Evolutionary conservation across 2,329 filamentous ascomycete species (phyloP), one percentile per base, ranked within the genome.

Genomic region (Colletotrichum spaethianum): DNA sequence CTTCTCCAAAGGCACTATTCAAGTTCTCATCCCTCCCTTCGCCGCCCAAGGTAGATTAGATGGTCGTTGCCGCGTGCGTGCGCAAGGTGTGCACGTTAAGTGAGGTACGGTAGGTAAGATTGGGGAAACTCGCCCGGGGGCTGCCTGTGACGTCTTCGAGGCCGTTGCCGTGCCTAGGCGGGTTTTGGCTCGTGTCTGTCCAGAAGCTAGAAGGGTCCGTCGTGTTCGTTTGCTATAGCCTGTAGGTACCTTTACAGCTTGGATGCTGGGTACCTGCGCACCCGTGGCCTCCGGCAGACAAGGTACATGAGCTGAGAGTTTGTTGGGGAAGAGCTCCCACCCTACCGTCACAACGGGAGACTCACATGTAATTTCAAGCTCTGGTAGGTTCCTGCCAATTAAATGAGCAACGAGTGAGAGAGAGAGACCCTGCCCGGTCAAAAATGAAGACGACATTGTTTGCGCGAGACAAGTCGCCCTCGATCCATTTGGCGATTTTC

Each of bases 81-180:
- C 50, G 46, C 20, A 12, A 26, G 55, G 23, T 40, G 36, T 20
- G 14, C 28, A 20, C 23, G 23, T 12, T 31, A 40, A 11, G 20
- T 40, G 53, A 57, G 53, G 53, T 40, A 57, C 20, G 31, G 23
- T 16, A 53, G 46, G 31, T 63, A 50, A 64, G 59, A 68, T 63
- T 67, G 23, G 42, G 44, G 55, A 60, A 52, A 46, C 63, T 65
- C n/a, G n/a, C 36, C 33, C 7, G 42, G 36, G 48, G 14, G 14
- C 28, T 20, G 26, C 52, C 38, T 46, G 65, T 69, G 66, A 69
- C 59, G 70, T 72, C 70, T 60, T 72, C 60, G 36, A 72, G 52
- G 65, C 38, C 18, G 36, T 38, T 36, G 48, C 61, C 5, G 52
- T 55, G n/a, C 20, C 20, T 9, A 68, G 68, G 56, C 50, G 57